Percentiles rank a stretch among this genome's conserved stretches.
phyloP scores from a whole-genome alignment of 345 rosid genomes.

The Syzygium aqueum region DNA sequence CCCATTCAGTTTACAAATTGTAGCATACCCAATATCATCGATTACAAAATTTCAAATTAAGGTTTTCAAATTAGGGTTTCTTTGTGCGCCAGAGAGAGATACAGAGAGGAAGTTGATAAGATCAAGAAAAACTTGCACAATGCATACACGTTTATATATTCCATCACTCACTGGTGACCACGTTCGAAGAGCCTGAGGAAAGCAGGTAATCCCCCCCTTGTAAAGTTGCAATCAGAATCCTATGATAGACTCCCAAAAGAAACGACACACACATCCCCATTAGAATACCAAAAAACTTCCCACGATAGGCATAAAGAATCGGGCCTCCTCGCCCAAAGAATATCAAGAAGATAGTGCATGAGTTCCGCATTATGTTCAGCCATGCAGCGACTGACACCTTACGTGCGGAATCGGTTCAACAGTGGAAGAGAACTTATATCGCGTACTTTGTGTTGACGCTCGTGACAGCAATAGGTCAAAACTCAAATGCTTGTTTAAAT shows the following conservation, averaged over 20 bases:
- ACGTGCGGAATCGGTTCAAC: neutral
- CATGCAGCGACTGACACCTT: neutral
- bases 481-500: neutral
- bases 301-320: neutral
- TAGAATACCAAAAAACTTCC: neutral
- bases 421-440: neutral
- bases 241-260: neutral
- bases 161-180: neutral
- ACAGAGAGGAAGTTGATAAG: neutral
- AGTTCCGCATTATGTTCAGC: neutral
- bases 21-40: neutral
- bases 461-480: neutral
- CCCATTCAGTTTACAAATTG: neutral
- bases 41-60: neutral
- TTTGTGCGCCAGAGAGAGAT: neutral
- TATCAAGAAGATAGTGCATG: neutral
- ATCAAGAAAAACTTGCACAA: neutral
- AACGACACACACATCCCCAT: neutral
- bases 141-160: neutral
- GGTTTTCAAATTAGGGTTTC: neutral
- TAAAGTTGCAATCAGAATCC: neutral
- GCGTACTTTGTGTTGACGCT: constrained; percentile 4
- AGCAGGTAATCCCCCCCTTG: neutral
- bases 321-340: neutral
- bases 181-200: neutral